Evolutionary conservation across 1,284 basidiomycete genomes (phyloP), one percentile per base, ranked within the genome.

Genomic region (Bjerkandera adusta): DNA sequence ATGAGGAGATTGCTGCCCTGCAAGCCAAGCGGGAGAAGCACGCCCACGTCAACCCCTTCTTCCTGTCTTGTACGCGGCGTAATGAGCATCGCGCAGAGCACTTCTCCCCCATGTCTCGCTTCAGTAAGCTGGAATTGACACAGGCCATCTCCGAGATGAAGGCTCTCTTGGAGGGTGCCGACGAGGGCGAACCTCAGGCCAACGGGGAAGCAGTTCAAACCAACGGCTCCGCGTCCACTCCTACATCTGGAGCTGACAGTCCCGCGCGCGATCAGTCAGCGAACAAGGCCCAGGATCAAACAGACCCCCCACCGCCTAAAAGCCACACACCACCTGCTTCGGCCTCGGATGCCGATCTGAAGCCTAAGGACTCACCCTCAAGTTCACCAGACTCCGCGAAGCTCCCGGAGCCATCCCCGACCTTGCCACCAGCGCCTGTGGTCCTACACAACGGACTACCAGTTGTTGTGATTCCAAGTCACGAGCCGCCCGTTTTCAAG

Each of bases 71-170:
- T 61, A 79, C 79, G 8, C 77, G 78, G 47, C 69, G 83, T 33
- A 79, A 78, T 45, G 85, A 88, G 52, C 88, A 91, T 57, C 68
- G 73, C 24, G 71, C 76, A 4, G 70, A 66, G 33, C 79, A 89
- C 47, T 89, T 95, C 58, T 81, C 84, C 4, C 87, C 93, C 1
- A 81, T 94, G 59, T 86, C 90, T 3, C 73, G 90, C 32, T 91
- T 93, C 59, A 77, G 76, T 45, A 71, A 73, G 46, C 66, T 69
- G 2, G 89, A 92, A 61, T 68, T 94, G 13, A 72, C 73, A 8
- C 68, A 74, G 40, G 78, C 84, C 5, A 77, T 92, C 44, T 57
- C 64, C 34, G 81, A 83, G 46, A 90, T 93, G 86, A 72, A 81
- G 54, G 62, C 51, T 20, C 64, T 89, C 33, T 49, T 83, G 12